phyloP scores from a whole-genome alignment of 768 basidiomycete species.

The Hortiboletus flavorubellus region DNA sequence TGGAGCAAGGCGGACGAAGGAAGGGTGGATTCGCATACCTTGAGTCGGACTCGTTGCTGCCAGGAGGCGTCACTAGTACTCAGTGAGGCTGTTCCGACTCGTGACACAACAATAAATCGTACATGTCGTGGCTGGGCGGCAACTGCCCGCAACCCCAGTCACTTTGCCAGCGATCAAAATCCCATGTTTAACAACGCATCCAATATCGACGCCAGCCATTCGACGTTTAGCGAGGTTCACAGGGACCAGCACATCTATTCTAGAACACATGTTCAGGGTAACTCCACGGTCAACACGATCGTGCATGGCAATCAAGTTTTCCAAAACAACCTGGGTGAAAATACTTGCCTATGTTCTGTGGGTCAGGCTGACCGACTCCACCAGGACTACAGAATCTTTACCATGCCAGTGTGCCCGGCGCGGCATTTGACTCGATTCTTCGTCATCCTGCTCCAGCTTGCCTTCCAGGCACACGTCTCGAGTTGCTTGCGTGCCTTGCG shows the following conservation, averaged over 20 bases:
- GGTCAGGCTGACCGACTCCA: neutral
- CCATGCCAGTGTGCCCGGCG: slow-evolving; percentile 11
- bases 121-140: no score
- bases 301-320: slow-evolving; percentile 21
- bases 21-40: no score
- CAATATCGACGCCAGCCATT: slow-evolving; percentile 10
- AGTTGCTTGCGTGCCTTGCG: slow-evolving; percentile 11
- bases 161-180: no score
- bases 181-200: slow-evolving; percentile 17
- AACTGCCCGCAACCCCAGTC: no score
- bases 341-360: neutral
- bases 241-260: slow-evolving; percentile 13
- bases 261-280: slow-evolving; percentile 9
- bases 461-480: slow-evolving; percentile 20
- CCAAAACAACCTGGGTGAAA: slow-evolving; percentile 9
- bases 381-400: slow-evolving; percentile 15
- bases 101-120: no score
- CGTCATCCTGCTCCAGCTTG: slow-evolving; percentile 19
- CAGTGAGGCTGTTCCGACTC: no score
- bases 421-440: slow-evolving; percentile 16
- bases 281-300: slow-evolving; percentile 14
- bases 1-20: no score
- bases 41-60: no score
- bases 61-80: no score
- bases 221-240: slow-evolving; percentile 17